These are phyloP conservation scores for Sphagnum fallax DNA, from an alignment of 228 moss, liverwort and hornwort species.

Conservation along the genomic window DNA sequence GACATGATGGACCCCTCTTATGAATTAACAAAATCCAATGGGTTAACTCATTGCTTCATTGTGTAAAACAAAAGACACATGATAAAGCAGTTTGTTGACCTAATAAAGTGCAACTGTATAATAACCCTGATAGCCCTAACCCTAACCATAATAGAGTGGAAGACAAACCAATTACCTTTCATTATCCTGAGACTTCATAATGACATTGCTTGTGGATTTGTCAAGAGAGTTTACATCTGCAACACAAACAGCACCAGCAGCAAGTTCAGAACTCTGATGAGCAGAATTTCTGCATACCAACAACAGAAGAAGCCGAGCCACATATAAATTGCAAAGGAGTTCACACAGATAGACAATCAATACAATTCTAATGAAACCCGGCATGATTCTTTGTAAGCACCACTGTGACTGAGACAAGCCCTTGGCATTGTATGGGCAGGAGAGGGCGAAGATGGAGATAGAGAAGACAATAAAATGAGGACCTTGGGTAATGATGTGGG, in stretches of 20 bases:
- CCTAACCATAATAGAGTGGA: too few species aligned
- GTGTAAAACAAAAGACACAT: not conserved
- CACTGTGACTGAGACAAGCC: too few species aligned
- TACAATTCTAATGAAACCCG: not conserved
- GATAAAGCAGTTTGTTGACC: not conserved
- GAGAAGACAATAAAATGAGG: too few species aligned
- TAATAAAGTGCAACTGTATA: not conserved
- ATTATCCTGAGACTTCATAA: conserved; percentile 72
- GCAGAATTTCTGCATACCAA: conserved; percentile 5
- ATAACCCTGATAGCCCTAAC: not conserved
- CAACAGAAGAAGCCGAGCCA: not conserved
- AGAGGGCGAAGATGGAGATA: too few species aligned
- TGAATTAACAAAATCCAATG: not conserved
- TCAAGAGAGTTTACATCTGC: conserved; percentile 51
- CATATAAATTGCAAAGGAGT: not conserved
- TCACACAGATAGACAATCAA: conserved; percentile 11
- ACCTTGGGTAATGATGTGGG: too few species aligned
- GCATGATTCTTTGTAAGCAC: not conserved
- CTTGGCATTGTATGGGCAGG: too few species aligned
- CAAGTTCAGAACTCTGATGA: conserved; percentile 13
- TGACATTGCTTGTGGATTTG: conserved; percentile 29
- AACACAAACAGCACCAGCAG: conserved; percentile 28
- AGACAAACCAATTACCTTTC: conserved; percentile 57
- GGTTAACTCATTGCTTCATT: not conserved
- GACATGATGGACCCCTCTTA: not conserved